phyloP scores from a whole-genome alignment of 441 rosid species.

The Cnidoscolus chayamansa region DNA sequence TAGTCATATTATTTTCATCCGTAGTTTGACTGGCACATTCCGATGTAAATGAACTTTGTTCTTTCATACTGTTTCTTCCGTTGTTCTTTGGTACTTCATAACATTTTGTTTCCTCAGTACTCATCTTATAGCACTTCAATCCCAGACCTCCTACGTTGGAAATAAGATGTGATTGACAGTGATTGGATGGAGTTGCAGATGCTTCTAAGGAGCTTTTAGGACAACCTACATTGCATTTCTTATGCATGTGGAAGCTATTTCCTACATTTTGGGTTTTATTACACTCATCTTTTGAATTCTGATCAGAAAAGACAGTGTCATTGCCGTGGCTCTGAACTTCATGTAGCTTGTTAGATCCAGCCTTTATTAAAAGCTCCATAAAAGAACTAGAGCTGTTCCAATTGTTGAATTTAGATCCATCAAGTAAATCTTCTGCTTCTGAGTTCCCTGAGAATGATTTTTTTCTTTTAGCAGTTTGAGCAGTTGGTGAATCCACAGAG shows the following conservation, averaged over 20 bases:
- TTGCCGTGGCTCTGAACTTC: slow-evolving; percentile 30
- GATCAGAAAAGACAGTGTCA: slow-evolving; percentile 24
- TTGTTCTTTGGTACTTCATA: slow-evolving; percentile 25
- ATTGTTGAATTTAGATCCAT: slow-evolving; percentile 23
- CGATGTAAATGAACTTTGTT: slow-evolving; percentile 26
- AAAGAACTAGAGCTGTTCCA: slow-evolving; percentile 37
- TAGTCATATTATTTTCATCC: slow-evolving; percentile 27
- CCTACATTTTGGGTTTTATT: slow-evolving; percentile 19
- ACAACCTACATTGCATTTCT: slow-evolving; percentile 26
- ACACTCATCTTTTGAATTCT: slow-evolving; percentile 31
- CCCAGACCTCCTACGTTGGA: slow-evolving; percentile 27
- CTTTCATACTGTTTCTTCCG: slow-evolving; percentile 24
- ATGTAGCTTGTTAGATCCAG: slow-evolving; percentile 35
- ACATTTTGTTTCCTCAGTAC: slow-evolving; percentile 33
- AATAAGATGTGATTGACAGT: slow-evolving; percentile 31
- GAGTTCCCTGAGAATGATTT: slow-evolving; percentile 51
- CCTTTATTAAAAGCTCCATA: slow-evolving; percentile 53
- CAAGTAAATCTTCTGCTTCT: slow-evolving; percentile 35
- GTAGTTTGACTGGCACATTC: slow-evolving; percentile 30
- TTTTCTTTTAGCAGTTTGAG: slow-evolving; percentile 48
- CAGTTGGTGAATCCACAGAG: slow-evolving; percentile 36
- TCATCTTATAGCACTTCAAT: slow-evolving; percentile 29
- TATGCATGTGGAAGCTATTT: slow-evolving; percentile 22
- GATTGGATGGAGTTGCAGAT: slow-evolving; percentile 29
- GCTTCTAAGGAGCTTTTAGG: slow-evolving; percentile 32